Evolutionary conservation across 331 rosid genomes (phyloP), one percentile per base, ranked within the genome.

Genomic region (Dryas integrifolia): DNA sequence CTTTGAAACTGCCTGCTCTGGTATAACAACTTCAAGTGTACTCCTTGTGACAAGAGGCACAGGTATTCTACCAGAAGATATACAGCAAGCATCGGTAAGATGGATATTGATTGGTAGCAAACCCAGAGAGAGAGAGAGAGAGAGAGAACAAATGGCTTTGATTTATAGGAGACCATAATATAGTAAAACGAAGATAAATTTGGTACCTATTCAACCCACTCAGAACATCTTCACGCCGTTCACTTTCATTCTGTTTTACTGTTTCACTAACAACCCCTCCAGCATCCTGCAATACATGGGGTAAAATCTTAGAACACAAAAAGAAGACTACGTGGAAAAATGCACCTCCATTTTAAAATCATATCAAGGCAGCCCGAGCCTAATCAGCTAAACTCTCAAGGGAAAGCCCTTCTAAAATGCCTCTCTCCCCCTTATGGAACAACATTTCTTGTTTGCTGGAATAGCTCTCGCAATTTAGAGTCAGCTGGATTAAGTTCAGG

Each of bases 41-140:
- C 99, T 96, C 80, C 97, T 82, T 49, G 99, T 92, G 73, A 96
- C 97, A 43, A 96, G 99, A 0, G 99, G 89, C 70, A 96, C 89
- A 11, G 92, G 70, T 12, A 90, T 83, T 82, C 99, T 92, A 74
- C 75, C 44, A 72, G 72, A 75, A 60, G 7, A 58, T 5, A 55
- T 7, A 66, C 21, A 38, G 46, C 10, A 75, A 77, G 21, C 65
- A 41, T 30, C 53, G 40, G 41, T 38, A 40, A 55, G 52, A 47
- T 35, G 43, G 43, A 48, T 38, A 41, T 15, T 52, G 55, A 57
- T 67, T 73, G 51, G 67, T 15, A 76, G 59, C 12, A 52, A 63
- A 53, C 47, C 73, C 44, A 50, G 35, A 45, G 38, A 46, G 48
- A 56, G 21, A 52, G 41, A 58, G 41, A 58, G 52, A 1, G 58